Evolutionary conservation across 495 filamentous ascomycete species (phyloP), one percentile per base, ranked within the genome.

Genomic region (Penicillium ucsense): DNA sequence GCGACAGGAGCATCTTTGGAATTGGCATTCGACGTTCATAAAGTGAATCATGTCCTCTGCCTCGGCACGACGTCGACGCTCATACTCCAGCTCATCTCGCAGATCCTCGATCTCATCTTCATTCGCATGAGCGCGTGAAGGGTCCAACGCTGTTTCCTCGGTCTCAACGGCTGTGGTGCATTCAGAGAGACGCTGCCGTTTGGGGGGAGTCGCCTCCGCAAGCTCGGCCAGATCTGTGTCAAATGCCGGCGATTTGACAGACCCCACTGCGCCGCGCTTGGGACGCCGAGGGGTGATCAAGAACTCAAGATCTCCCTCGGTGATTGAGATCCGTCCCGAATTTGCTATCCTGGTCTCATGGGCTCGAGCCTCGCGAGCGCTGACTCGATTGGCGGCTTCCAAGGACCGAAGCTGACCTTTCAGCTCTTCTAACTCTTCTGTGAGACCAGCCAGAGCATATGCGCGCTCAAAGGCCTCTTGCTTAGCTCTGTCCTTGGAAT

Each of bases 11-110:
- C 86, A 92, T 60, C 77, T 77, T 47, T 77, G 75, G 47, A 91
- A 80, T 40, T 81, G 76, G 62, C 89, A 94, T 60, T 94, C 87
- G 50, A 85, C 76, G 53, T 85, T 79, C 71, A 95, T 68, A 60
- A 89, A 94, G n/a, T 89, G 76, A 29, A 90, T 68, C 54, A 82
- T 79, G 9, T 86, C 83, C 47, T 89, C 75, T 0, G 86, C 84
- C 10, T 82, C 73, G 32, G 76, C 67, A 39, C 86, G 77, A 38
- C 80, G 68, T 45, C 77, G 77, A 57, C 73, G 80, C 67, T 92
- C 86, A 59, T 69, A 74, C 36, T 78, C 62, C 38, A 88, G 76
- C 8, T 81, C 73, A n/a, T 77, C 73, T 30, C 71, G 72, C 8
- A 90, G 54, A 20, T 80, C 71, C 5, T 81, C 79, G 34, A 85